Evolutionary conservation across 352 stramenopile species (phyloP).

Genomic region (Lagenidium giganteum): DNA sequence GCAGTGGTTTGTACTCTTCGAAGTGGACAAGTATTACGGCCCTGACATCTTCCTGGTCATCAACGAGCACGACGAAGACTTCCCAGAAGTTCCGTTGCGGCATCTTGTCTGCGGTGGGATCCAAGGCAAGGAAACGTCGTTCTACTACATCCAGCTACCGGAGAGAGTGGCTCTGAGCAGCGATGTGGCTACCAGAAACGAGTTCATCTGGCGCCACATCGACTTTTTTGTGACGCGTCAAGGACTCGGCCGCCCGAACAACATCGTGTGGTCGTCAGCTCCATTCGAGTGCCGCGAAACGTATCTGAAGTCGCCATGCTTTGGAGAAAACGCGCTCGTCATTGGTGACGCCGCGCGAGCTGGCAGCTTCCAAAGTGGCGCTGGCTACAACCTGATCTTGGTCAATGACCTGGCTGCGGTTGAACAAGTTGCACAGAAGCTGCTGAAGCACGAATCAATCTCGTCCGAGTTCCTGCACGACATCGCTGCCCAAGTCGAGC

Average conservation of each 20-base stretch:
- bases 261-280: slow-evolving; percentile 11
- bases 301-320: slow-evolving; percentile 12
- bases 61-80: slow-evolving; percentile 16
- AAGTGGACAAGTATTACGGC: slow-evolving; percentile 17
- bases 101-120: slow-evolving; percentile 18
- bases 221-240: too few species aligned
- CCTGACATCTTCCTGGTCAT: slow-evolving; percentile 18
- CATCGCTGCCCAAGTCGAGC: slow-evolving; percentile 4
- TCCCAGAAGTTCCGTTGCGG: slow-evolving; percentile 10
- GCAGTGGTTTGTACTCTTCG: slow-evolving; percentile 20
- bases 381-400: slow-evolving; percentile 21
- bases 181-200: too few species aligned
- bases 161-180: too few species aligned
- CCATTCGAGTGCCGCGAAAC: slow-evolving; percentile 20
- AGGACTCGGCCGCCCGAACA: slow-evolving; percentile 7
- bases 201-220: too few species aligned
- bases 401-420: slow-evolving; percentile 17
- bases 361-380: slow-evolving; percentile 19
- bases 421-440: slow-evolving; percentile 7
- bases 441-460: neutral
- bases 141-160: slow-evolving; percentile 18
- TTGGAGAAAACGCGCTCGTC: slow-evolving; percentile 19
- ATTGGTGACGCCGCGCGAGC: slow-evolving; percentile 20
- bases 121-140: slow-evolving; percentile 11
- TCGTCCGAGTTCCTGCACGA: slow-evolving; percentile 4